Conservation (phyloP, 345 rosid genomes). For the Citrus medica region DNA sequence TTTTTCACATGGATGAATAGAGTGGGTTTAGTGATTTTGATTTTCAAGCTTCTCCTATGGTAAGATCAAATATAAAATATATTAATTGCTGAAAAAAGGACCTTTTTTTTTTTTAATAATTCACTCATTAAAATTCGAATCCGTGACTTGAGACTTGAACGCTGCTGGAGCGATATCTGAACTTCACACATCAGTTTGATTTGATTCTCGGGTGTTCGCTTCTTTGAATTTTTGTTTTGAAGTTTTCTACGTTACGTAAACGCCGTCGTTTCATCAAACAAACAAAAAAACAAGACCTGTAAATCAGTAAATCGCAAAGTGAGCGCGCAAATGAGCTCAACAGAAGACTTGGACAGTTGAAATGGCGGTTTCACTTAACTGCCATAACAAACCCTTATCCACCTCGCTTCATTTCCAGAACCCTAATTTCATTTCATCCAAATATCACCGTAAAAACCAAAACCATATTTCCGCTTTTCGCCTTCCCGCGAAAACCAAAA, state of each 20-base stretch:
- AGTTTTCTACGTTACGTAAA: neutral
- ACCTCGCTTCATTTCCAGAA: slow-evolving; percentile 11
- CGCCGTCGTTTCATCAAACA: neutral
- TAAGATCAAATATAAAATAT: too few species aligned
- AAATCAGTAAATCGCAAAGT: neutral
- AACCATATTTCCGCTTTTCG: neutral
- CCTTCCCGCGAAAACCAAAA: slow-evolving; percentile 18
- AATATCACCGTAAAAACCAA: neutral
- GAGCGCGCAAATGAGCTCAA: neutral
- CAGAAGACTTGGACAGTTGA: neutral
- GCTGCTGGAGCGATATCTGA: too few species aligned
- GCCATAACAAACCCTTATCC: slow-evolving; percentile 13
- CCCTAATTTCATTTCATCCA: slow-evolving; percentile 18
- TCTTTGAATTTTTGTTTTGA: too few species aligned
- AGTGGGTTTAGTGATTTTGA: too few species aligned
- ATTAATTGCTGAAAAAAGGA: too few species aligned
- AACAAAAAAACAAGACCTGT: too few species aligned
- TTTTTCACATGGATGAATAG: too few species aligned
- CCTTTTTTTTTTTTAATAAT: too few species aligned
- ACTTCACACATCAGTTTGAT: too few species aligned
- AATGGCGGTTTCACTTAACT: slow-evolving; percentile 50
- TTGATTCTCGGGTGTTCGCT: too few species aligned
- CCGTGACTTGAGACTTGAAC: accelerated
- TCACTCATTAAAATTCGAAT: too few species aligned
- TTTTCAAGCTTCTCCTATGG: too few species aligned